Evolutionary conservation across 1,284 basidiomycete species (phyloP).

Genomic region (Xerocomus nothofagi): DNA sequence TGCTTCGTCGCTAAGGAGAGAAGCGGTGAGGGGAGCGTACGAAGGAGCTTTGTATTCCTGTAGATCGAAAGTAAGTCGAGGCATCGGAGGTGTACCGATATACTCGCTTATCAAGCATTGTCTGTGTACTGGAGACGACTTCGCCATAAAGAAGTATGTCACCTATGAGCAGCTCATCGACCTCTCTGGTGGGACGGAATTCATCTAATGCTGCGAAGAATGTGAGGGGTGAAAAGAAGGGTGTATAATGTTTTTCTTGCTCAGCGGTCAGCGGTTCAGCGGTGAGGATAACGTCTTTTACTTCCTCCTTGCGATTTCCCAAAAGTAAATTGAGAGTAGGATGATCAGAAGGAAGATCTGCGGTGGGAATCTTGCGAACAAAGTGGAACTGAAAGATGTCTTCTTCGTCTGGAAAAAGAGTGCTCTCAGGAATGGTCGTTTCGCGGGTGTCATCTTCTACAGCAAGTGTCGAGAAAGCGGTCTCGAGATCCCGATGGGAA

Average conservation of each 20-base stretch:
- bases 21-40: constrained; percentile 70
- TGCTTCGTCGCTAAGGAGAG: constrained; percentile 88
- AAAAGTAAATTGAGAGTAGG: constrained; percentile 25
- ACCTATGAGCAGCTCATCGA: constrained; percentile 59
- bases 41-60: constrained; percentile 80
- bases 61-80: background rate
- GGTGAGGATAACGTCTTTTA: constrained; percentile 55
- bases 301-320: constrained; percentile 29
- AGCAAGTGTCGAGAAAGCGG: constrained; percentile 52
- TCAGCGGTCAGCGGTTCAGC: constrained; percentile 41
- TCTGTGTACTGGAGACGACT: constrained; percentile 92
- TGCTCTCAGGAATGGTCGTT: constrained; percentile 1
- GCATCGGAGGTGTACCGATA: background rate
- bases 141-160: constrained; percentile 85
- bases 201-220: constrained; percentile 48
- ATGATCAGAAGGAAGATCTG: constrained; percentile 14
- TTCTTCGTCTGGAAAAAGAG: constrained; percentile 43
- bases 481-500: constrained; percentile 21
- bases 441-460: constrained; percentile 37
- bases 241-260: constrained; percentile 41
- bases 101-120: constrained; percentile 87
- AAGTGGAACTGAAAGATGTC: constrained; percentile 69
- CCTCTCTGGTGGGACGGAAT: constrained; percentile 23
- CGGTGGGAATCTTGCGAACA: constrained; percentile 36
- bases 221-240: constrained; percentile 52